Conservation (phyloP, 306 rosid genomes). For the Bauhinia variegata region DNA sequence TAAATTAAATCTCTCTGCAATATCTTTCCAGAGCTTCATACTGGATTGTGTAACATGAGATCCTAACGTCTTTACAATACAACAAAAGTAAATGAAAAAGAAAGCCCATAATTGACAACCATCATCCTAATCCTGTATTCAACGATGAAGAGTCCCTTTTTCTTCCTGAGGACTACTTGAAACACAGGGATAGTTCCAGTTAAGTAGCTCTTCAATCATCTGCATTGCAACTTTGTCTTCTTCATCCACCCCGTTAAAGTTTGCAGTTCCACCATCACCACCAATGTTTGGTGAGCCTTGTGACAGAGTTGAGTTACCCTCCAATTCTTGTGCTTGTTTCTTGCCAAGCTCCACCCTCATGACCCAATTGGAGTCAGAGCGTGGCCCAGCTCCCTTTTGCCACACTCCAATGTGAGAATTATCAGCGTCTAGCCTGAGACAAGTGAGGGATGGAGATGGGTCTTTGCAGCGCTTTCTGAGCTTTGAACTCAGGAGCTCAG, state of each 20-base stretch:
- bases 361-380: constrained; percentile 84
- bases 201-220: constrained; percentile 94
- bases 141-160: constrained; percentile 31
- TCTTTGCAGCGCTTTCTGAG: constrained; percentile 82
- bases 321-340: constrained; percentile 30
- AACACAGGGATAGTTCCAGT: constrained; percentile 66
- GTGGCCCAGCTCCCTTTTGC: constrained; percentile 87
- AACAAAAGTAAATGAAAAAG: constrained; percentile 36
- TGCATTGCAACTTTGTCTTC: constrained; percentile 87
- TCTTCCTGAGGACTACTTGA: constrained; percentile 37
- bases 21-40: neutral
- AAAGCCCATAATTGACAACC: constrained; percentile 21
- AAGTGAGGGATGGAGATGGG: constrained; percentile 92
- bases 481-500: constrained; percentile 86
- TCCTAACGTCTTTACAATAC: neutral
- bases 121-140: too few relatives aligned
- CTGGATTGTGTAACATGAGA: constrained; percentile 33
- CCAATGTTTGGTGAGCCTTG: constrained; percentile 1
- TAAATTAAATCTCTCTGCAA: too few relatives aligned
- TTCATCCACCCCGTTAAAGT: constrained; percentile 42
- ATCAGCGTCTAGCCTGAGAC: constrained; percentile 87
- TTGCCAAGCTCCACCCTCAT: constrained; percentile 89
- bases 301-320: constrained; percentile 1
- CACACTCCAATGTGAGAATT: constrained; percentile 95
- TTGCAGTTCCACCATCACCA: constrained; percentile 16